These are phyloP conservation scores for Prototheca stagnorum DNA, from an alignment of 163 green algal genomes.

Conservation along the genomic window DNA sequence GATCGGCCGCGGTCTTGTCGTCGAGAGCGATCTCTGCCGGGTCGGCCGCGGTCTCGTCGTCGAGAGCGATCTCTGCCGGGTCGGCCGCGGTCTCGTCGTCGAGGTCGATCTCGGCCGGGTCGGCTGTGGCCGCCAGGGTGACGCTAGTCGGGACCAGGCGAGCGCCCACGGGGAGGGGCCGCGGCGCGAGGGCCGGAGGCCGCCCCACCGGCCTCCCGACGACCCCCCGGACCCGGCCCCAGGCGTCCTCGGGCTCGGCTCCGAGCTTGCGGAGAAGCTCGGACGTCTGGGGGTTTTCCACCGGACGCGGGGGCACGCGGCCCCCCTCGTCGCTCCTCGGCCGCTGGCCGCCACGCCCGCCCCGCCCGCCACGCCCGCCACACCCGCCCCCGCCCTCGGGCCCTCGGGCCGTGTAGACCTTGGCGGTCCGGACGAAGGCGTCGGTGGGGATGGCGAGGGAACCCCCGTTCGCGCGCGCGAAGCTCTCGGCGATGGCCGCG, in stretches of 20 bases:
- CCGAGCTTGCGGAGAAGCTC: constrained; percentile 1
- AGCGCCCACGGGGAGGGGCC: no score
- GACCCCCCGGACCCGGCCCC: background rate
- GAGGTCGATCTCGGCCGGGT: background rate
- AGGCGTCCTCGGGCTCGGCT: background rate
- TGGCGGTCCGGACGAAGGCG: constrained; percentile 56
- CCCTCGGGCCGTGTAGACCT: constrained; percentile 23
- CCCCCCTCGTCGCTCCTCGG: background rate
- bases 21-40: no score
- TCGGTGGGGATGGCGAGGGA: background rate
- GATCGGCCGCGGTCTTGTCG: no score
- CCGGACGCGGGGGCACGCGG: background rate
- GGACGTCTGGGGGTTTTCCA: constrained; percentile 17
- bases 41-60: background rate
- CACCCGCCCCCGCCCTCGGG: constrained; percentile 17
- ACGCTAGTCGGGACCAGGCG: no score
- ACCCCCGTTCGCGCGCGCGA: constrained; percentile 20
- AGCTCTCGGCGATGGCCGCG: constrained; percentile 8
- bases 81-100: background rate
- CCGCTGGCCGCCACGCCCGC: constrained; percentile 64
- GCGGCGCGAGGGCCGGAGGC: no score
- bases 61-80: background rate
- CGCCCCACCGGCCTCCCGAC: background rate
- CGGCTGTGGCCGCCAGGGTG: background rate
- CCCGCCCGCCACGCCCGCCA: constrained; percentile 29